These are phyloP conservation scores for Sphagnum fallax DNA, from an alignment of 228 moss, liverwort and hornwort genomes.

Conservation along the genomic window DNA sequence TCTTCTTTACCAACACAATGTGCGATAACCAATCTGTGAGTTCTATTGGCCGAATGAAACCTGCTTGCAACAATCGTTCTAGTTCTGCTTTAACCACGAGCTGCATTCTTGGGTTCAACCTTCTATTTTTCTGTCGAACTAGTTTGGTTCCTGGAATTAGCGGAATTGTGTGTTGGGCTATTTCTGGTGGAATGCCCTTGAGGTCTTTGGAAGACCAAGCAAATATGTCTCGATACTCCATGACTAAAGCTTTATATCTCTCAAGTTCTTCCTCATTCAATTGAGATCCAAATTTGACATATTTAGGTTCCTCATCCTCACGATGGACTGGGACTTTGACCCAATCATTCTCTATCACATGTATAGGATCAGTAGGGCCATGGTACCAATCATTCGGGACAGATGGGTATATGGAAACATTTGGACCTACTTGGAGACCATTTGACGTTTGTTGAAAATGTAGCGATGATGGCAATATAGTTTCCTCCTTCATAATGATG, in stretches of 20 bases:
- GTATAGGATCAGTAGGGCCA: no score
- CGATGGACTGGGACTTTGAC: no score
- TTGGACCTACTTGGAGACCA: no score
- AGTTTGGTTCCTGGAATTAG: neutral
- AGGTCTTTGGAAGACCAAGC: conserved; percentile 6
- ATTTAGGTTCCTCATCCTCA: no score
- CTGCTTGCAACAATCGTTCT: conserved; percentile 1
- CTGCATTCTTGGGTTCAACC: conserved; percentile 5
- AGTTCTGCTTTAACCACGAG: neutral
- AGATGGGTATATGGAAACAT: no score
- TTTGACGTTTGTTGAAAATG: no score
- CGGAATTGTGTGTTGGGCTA: conserved; percentile 1
- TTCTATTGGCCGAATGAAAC: conserved; percentile 1
- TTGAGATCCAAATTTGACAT: neutral
- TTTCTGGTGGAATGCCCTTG: neutral
- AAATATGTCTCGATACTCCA: neutral
- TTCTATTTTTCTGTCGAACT: neutral
- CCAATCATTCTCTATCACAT: no score
- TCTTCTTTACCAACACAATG: neutral
- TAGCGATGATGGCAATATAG: no score
- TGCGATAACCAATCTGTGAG: neutral
- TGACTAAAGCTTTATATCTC: neutral
- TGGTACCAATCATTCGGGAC: no score
- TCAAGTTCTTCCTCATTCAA: neutral
- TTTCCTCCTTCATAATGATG: no score